Evolutionary conservation across 306 rosid species (phyloP), one percentile per base, ranked within the genome.

Genomic region (Chamaecrista fasciculata): DNA sequence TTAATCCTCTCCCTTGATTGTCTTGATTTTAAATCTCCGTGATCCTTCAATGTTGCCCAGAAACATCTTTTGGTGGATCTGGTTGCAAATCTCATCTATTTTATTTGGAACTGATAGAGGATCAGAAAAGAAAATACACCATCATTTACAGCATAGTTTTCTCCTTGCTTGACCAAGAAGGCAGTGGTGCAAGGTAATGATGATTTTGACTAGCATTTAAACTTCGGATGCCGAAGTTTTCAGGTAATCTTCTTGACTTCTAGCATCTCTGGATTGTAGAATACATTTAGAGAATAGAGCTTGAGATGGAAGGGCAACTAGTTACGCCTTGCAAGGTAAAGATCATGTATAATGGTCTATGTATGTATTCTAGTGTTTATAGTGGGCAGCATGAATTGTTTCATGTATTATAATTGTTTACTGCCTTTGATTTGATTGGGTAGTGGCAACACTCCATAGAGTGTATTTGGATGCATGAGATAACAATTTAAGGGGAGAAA

Each of bases 201-300:
- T 42, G 62, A 59, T 20, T 63, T 28, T 14, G 37, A 63, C 69
- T 24, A 65, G 48, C 64, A 53, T 50, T 33, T 14, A 20, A 44
- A n/a, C 7, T 39, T 40, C 37, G 40, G 33, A 58, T 49, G 31
- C 21, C 40, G 56, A 59, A 57, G 31, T 58, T 8, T 11, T 40
- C 5, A 10, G 31, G 73, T 33, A 15, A 66, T 16, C 29, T 59
- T 42, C 23, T 33, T 57, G 37, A 61, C 25, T 52, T 36, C 23
- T 29, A 43, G 57, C 58, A 43, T 36, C 7, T 70, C 58, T 44
- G 52, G 8, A 67, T 21, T 15, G 16, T 57, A 29, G 20, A 64
- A 48, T 62, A 16, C n/a, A 36, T 20, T 18, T 1, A 18, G 65
- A 33, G 23, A n/a, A 1, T 19, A 29, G 15, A 37, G 29, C 50